Evolutionary conservation across 805 yeast species (phyloP).

Genomic region (Yarrowia sp.): DNA sequence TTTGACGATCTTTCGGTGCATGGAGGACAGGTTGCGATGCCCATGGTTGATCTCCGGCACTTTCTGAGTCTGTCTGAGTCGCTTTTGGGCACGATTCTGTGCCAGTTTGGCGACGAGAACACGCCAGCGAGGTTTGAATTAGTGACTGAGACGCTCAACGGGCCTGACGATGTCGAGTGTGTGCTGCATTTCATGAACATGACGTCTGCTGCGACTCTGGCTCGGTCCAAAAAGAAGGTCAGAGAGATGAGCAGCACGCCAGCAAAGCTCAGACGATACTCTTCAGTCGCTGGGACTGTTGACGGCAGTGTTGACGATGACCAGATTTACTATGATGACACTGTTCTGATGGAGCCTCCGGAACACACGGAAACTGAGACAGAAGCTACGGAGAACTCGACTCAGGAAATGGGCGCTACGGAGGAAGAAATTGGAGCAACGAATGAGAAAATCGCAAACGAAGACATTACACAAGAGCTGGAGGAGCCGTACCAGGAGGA

Average conservation of each 20-base stretch:
- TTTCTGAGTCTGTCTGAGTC: constrained; percentile 7
- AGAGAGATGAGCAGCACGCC: background rate
- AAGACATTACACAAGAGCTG: background rate
- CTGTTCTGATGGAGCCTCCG: background rate
- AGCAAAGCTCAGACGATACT: background rate
- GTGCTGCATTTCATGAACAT: constrained; percentile 13
- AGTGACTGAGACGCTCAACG: background rate
- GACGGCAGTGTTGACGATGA: background rate
- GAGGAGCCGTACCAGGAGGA: background rate
- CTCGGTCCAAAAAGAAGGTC: background rate
- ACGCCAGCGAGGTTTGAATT: constrained; percentile 1
- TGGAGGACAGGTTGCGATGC: constrained; percentile 8
- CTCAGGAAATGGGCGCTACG: background rate
- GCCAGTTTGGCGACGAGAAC: constrained; percentile 19
- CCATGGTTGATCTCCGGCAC: background rate
- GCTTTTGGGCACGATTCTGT: background rate
- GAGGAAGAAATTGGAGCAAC: too few species aligned
- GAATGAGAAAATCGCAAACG: background rate
- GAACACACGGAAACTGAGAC: too few species aligned
- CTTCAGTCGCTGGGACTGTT: background rate
- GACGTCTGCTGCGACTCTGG: background rate
- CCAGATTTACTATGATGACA: background rate
- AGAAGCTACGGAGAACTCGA: too few species aligned
- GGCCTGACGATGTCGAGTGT: constrained; percentile 1
- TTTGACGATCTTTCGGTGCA: background rate